phyloP scores from a whole-genome alignment of 768 basidiomycete species.

The Suillus tomentosus region DNA sequence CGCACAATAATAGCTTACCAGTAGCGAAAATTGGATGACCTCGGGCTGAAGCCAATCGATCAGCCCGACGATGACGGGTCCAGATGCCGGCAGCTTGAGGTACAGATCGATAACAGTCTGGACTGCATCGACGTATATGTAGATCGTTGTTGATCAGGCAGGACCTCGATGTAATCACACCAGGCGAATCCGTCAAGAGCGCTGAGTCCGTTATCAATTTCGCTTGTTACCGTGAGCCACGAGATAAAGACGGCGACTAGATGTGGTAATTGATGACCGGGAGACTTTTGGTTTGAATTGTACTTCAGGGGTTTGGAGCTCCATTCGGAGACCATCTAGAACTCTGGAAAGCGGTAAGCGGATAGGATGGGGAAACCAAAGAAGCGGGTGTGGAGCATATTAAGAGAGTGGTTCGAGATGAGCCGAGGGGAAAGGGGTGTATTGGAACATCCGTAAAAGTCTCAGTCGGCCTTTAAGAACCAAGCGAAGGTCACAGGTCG shows the following conservation, averaged over 20 bases:
- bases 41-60: background rate
- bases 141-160: background rate
- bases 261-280: slow-evolving; percentile 8
- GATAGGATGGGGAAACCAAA: background rate
- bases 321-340: background rate
- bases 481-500: background rate
- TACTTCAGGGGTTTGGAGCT: background rate
- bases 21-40: background rate
- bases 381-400: background rate
- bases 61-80: background rate
- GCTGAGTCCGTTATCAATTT: background rate
- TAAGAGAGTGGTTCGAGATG: background rate
- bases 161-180: slow-evolving; percentile 10
- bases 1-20: background rate
- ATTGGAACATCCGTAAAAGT: background rate
- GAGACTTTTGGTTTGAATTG: background rate
- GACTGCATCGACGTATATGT: background rate
- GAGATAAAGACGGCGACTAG: slow-evolving; percentile 2
- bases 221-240: background rate
- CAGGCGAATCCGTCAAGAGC: background rate
- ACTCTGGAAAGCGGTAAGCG: slow-evolving; percentile 1
- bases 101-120: background rate
- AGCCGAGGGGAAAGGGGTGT: background rate
- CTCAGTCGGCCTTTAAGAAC: slow-evolving; percentile 2
- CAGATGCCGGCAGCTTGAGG: background rate